These are phyloP conservation scores for Tephrocybe sp. DNA, from an alignment of 768 basidiomycete species.

Conservation along the genomic window DNA sequence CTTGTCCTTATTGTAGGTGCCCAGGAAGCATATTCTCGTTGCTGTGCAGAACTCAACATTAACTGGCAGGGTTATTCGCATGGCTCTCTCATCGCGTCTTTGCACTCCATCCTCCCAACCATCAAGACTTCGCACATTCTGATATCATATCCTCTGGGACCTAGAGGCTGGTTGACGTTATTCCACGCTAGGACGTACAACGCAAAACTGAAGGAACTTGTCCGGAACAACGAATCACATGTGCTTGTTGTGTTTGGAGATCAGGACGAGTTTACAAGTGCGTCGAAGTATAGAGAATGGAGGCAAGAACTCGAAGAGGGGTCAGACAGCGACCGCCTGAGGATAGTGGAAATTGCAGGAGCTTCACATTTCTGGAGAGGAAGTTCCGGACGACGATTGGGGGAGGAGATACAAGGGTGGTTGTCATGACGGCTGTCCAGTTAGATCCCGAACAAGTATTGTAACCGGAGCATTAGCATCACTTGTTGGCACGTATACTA, in stretches of 20 bases:
- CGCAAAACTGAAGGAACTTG: constrained; percentile 46
- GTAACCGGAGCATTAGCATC: constrained; percentile 7
- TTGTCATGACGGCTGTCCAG: constrained; percentile 28
- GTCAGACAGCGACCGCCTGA: constrained; percentile 18
- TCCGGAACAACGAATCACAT: constrained; percentile 44
- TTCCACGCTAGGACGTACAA: constrained; percentile 62
- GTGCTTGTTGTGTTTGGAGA: constrained; percentile 70
- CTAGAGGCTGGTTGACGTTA: constrained; percentile 65
- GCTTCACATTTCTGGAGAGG: constrained; percentile 73
- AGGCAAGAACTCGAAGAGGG: constrained; percentile 33
- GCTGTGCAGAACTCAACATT: constrained; percentile 8
- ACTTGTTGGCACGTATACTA: constrained; percentile 10
- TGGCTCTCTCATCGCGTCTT: constrained; percentile 71
- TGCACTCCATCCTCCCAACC: constrained; percentile 55
- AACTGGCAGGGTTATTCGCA: constrained; percentile 76
- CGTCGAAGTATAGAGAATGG: constrained; percentile 58
- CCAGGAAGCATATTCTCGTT: background rate
- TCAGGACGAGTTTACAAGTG: constrained; percentile 68
- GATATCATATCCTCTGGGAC: constrained; percentile 76
- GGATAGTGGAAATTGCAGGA: constrained; percentile 40
- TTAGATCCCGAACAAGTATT: constrained; percentile 4
- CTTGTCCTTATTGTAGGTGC: constrained; percentile 61
- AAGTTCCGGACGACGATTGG: constrained; percentile 26
- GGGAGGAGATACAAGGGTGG: constrained; percentile 31
- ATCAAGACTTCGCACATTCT: constrained; percentile 64